phyloP scores from a whole-genome alignment of 2,329 filamentous ascomycete genomes.

The Chrysoporthe deuterocubensis region DNA sequence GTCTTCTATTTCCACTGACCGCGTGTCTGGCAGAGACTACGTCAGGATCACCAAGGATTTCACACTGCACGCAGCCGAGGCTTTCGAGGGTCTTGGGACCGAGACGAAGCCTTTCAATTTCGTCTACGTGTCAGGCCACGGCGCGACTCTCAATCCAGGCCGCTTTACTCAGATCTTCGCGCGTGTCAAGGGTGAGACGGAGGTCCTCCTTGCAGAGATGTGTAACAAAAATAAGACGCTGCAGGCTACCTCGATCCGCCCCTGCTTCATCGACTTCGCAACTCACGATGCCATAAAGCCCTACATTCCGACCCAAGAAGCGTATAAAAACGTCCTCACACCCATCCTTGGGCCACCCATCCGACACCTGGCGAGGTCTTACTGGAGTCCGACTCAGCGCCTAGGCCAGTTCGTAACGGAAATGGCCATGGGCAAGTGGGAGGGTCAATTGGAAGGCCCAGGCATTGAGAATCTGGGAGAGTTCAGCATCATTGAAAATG shows the following conservation, averaged over 20 bases:
- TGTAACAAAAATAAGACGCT: constrained; percentile 49
- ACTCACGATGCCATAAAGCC: constrained; percentile 46
- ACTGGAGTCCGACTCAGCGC: constrained; percentile 47
- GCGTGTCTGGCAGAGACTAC: constrained; percentile 54
- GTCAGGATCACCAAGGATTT: constrained; percentile 70
- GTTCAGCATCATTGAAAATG: constrained; percentile 43
- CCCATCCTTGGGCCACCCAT: constrained; percentile 36
- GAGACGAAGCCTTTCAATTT: constrained; percentile 64
- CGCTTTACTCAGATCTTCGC: constrained; percentile 61
- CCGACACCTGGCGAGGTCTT: constrained; percentile 27
- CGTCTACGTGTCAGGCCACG: constrained; percentile 70
- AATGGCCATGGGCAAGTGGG: constrained; percentile 49
- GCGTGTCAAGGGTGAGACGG: constrained; percentile 69
- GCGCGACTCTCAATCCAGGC: constrained; percentile 61
- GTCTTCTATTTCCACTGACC: too few species aligned
- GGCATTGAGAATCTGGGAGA: constrained; percentile 41
- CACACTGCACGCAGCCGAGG: constrained; percentile 64
- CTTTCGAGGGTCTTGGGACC: constrained; percentile 55
- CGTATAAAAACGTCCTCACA: constrained; percentile 24
- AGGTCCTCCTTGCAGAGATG: constrained; percentile 61
- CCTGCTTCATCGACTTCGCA: constrained; percentile 59
- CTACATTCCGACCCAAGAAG: constrained; percentile 44
- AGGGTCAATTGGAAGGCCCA: constrained; percentile 33
- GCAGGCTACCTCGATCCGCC: constrained; percentile 60
- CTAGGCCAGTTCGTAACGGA: constrained; percentile 50